Evolutionary conservation across 148 eudicot species (phyloP).

Genomic region (Fagopyrum tataricum): DNA sequence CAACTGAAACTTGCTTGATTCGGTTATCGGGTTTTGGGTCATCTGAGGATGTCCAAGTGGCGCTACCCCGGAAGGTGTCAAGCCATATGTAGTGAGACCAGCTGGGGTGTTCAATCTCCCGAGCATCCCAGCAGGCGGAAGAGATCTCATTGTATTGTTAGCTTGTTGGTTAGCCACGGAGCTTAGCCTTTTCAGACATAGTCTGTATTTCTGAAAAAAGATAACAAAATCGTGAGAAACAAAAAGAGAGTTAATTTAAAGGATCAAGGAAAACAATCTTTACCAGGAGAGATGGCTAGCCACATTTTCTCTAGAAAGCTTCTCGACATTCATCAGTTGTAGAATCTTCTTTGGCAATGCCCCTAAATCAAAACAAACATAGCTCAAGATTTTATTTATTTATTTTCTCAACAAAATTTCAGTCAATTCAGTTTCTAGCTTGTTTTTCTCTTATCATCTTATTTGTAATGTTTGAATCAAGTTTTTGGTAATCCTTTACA

Average conservation of each 20-base stretch:
- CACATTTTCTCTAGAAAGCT: constrained; percentile 61
- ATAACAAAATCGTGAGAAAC: neutral
- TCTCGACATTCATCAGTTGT: constrained; percentile 61
- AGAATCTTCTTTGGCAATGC: constrained; percentile 72
- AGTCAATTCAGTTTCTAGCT: no score
- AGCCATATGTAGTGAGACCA: constrained; percentile 33
- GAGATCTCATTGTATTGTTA: constrained; percentile 30
- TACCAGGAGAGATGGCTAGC: constrained; percentile 83
- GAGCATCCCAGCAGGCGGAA: constrained; percentile 34
- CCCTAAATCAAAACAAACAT: constrained; percentile 28
- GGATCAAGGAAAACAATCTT: constrained; percentile 1
- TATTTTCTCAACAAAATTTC: no score
- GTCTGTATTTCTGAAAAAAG: constrained; percentile 52
- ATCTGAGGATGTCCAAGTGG: constrained; percentile 38
- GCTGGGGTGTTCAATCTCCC: constrained; percentile 45
- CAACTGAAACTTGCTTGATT: constrained; percentile 28
- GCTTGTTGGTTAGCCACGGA: constrained; percentile 54
- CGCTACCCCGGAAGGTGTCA: constrained; percentile 36
- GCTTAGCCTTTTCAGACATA: constrained; percentile 50
- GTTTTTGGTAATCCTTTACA: no score
- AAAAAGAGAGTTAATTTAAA: neutral
- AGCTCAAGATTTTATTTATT: neutral
- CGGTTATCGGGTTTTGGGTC: constrained; percentile 22
- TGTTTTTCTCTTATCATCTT: neutral
- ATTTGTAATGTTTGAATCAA: neutral